Percentiles rank a stretch among this genome's conserved stretches.
Conservation (phyloP, 2,329 filamentous ascomycete genomes). For the Corinectria fuckeliana region DNA sequence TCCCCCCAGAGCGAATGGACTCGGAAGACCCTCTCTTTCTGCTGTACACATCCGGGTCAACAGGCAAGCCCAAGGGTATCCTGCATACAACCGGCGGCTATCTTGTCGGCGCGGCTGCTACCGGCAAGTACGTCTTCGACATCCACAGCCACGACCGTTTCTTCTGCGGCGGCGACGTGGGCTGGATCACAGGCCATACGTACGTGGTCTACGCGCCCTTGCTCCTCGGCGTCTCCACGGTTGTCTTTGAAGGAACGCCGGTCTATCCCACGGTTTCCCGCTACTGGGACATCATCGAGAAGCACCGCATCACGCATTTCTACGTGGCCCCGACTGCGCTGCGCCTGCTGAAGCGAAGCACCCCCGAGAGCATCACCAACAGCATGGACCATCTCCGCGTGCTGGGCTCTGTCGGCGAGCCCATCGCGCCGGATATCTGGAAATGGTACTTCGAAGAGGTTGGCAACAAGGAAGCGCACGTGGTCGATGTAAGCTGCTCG, state of each 20-base stretch:
- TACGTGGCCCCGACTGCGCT: slow-evolving; percentile 93
- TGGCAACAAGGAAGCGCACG: slow-evolving; percentile 85
- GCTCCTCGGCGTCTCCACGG: slow-evolving; percentile 84
- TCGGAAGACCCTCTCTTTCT: slow-evolving; percentile 93
- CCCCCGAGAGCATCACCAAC: slow-evolving; percentile 77
- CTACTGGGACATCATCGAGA: slow-evolving; percentile 94
- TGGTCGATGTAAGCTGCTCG: slow-evolving; percentile 79
- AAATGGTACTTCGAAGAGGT: slow-evolving; percentile 96
- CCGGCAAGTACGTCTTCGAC: slow-evolving; percentile 96
- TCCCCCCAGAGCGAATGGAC: slow-evolving; percentile 82
- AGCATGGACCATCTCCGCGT: slow-evolving; percentile 84
- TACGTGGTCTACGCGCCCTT: slow-evolving; percentile 95
- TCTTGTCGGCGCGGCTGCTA: slow-evolving; percentile 83
- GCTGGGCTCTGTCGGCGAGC: slow-evolving; percentile 89
- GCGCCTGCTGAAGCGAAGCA: slow-evolving; percentile 87
- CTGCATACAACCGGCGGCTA: slow-evolving; percentile 95
- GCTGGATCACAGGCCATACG: slow-evolving; percentile 96
- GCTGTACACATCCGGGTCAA: slow-evolving; percentile 93
- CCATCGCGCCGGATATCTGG: slow-evolving; percentile 96
- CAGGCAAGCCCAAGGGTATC: slow-evolving; percentile 94
- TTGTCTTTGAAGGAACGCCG: slow-evolving; percentile 94
- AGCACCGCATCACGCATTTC: slow-evolving; percentile 91
- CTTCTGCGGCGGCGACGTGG: slow-evolving; percentile 95
- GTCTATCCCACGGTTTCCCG: slow-evolving; percentile 92
- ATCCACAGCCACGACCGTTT: slow-evolving; percentile 87